A percentile compares a stretch with the other conserved stretches of the same genome.
These are phyloP conservation scores for Trichoderma breve DNA, from an alignment of 2,329 filamentous ascomycete genomes.

Conservation along the genomic window DNA sequence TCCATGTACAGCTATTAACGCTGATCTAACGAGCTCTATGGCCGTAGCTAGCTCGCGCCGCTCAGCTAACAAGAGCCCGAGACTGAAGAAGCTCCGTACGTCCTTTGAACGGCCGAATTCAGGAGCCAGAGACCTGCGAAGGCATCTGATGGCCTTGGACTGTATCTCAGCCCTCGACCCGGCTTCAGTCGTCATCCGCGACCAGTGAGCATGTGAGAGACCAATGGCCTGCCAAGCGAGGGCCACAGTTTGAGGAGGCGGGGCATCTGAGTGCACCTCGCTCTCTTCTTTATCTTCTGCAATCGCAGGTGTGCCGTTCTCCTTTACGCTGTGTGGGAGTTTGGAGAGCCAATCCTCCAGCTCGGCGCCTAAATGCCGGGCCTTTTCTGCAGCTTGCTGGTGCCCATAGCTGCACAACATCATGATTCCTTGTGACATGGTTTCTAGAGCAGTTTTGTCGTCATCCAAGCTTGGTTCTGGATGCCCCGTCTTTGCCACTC, in stretches of 20 bases:
- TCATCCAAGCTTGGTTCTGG: conserved; percentile 71
- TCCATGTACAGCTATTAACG: conserved; percentile 61
- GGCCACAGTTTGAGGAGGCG: conserved; percentile 63
- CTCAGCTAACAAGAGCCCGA: conserved; percentile 85
- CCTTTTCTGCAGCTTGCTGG: conserved; percentile 72
- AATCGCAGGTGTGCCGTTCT: conserved; percentile 31
- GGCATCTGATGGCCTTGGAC: conserved; percentile 69
- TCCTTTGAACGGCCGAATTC: conserved; percentile 66
- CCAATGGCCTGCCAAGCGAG: conserved; percentile 82
- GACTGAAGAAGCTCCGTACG: conserved; percentile 73
- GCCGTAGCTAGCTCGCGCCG: conserved; percentile 76
- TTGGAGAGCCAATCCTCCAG: conserved; percentile 75
- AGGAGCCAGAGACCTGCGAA: conserved; percentile 70
- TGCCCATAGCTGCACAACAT: conserved; percentile 81
- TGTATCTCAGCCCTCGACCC: conserved; percentile 70
- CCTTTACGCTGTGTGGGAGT: conserved; percentile 38
- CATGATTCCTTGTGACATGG: conserved; percentile 75
- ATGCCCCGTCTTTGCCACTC: conserved; percentile 75
- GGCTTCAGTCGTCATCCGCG: conserved; percentile 74
- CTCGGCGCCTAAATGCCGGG: conserved; percentile 65
- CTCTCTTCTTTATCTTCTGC: conserved; percentile 29
- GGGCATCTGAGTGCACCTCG: conserved; percentile 38
- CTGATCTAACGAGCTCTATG: conserved; percentile 77
- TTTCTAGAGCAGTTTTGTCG: conserved; percentile 72
- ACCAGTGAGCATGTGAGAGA: conserved; percentile 83